These are phyloP conservation scores for Colletotrichum horii DNA, from an alignment of 2,329 filamentous ascomycete species.

Conservation along the genomic window DNA sequence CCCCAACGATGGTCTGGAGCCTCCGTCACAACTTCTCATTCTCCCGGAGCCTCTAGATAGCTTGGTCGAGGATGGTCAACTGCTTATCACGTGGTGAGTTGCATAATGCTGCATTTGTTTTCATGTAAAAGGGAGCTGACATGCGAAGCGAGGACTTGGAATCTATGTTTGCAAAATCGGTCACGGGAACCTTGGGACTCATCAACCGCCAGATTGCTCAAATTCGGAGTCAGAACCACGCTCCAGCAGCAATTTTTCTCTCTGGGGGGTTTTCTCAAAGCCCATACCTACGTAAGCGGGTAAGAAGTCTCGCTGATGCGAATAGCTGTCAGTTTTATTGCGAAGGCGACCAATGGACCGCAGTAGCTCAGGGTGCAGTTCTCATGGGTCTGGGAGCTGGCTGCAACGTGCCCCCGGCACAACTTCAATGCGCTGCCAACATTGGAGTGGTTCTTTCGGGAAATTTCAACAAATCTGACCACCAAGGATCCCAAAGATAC, in stretches of 20 bases:
- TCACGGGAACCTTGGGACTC: constrained; percentile 17
- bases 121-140: background rate
- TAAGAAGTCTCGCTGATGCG: background rate
- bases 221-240: background rate
- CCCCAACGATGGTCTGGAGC: background rate
- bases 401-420: constrained; percentile 10
- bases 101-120: background rate
- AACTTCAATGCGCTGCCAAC: background rate
- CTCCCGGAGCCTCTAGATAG: background rate
- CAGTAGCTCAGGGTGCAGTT: constrained; percentile 20
- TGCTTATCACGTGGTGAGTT: background rate
- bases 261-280: constrained; percentile 24
- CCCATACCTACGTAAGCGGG: constrained; percentile 17
- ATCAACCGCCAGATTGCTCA: constrained; percentile 9
- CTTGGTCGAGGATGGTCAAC: background rate
- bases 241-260: constrained; percentile 14
- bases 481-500: constrained; percentile 12
- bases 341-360: constrained; percentile 21
- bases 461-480: background rate
- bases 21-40: background rate
- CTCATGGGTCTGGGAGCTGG: constrained; percentile 21
- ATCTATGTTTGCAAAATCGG: constrained; percentile 17
- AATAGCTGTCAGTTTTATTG: constrained; percentile 6
- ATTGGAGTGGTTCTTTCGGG: background rate
- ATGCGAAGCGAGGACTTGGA: constrained; percentile 6